Conservation (phyloP, 2,329 filamentous ascomycete genomes). For the Didymella arachidicola region DNA sequence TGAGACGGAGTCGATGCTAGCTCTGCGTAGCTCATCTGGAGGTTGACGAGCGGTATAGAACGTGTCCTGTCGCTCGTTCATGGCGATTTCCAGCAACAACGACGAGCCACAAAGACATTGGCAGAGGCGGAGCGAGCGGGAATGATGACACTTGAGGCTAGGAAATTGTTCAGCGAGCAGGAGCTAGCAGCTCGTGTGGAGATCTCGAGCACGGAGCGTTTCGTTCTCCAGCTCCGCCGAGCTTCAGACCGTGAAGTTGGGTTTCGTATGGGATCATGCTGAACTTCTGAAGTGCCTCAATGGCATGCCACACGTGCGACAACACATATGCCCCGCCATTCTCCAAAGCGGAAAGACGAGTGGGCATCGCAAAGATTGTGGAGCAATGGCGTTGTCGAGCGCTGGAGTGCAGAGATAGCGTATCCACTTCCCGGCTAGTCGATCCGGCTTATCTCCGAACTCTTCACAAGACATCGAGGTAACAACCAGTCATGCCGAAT, state of each 20-base stretch:
- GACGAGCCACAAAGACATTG: conserved; percentile 1
- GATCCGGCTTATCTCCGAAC: conserved; percentile 15
- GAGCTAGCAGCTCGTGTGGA: conserved; percentile 8
- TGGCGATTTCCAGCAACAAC: not conserved
- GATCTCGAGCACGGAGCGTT: not conserved
- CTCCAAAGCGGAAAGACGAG: conserved; percentile 11
- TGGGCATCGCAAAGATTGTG: conserved; percentile 16
- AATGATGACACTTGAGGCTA: not conserved
- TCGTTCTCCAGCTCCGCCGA: not conserved
- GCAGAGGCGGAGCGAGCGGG: not conserved
- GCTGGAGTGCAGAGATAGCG: conserved; percentile 12
- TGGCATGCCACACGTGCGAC: not conserved
- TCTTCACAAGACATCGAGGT: not conserved
- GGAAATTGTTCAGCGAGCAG: conserved; percentile 1
- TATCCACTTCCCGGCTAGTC: conserved; percentile 13
- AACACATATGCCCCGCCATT: conserved; percentile 15
- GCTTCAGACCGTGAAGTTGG: conserved; percentile 1
- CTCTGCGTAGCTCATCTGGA: not conserved
- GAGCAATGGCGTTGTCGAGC: conserved; percentile 14
- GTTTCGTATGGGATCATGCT: not conserved
- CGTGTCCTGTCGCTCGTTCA: conserved; percentile 19
- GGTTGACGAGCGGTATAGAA: conserved; percentile 11
- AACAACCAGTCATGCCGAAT: not conserved
- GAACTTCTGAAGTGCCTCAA: not conserved
- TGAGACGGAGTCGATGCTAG: conserved; percentile 24